These are phyloP conservation scores for Aquilaria malaccensis DNA, from an alignment of 345 rosid species.

Conservation along the genomic window DNA sequence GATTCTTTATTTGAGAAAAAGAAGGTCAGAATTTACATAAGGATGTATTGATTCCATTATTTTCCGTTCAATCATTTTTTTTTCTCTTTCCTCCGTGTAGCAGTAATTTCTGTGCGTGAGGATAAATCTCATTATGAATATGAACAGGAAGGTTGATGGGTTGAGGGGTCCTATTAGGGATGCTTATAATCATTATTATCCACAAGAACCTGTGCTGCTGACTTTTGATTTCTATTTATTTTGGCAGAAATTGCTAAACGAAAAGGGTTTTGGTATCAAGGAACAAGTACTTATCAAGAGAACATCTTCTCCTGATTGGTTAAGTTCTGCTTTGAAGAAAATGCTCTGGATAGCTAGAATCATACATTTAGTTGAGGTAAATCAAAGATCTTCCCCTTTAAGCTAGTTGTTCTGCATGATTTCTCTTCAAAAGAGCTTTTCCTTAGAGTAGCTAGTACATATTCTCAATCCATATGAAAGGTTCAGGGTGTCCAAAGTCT, in stretches of 20 bases:
- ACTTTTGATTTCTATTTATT: not conserved
- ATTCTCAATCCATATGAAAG: not conserved
- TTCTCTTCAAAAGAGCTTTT: not conserved
- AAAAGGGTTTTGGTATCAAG: conserved; percentile 43
- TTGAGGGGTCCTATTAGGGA: not conserved
- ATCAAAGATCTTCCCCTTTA: conserved; percentile 1
- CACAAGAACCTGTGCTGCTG: not conserved
- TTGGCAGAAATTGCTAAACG: conserved; percentile 48
- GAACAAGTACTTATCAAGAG: conserved; percentile 31
- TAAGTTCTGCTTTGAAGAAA: conserved; percentile 27
- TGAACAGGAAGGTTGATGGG: not conserved
- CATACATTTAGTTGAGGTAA: conserved; percentile 64
- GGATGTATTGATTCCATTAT: not conserved
- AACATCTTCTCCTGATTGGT: conserved; percentile 28
- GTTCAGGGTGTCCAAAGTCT: not conserved
- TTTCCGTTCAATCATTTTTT: not conserved
- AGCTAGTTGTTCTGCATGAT: not conserved
- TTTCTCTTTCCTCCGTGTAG: not conserved
- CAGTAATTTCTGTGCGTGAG: not conserved
- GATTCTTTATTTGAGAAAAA: conserved; percentile 55
- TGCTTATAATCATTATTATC: not conserved
- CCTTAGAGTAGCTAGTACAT: not conserved
- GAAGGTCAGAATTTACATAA: conserved; percentile 36
- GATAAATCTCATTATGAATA: not conserved
- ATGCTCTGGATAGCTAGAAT: conserved; percentile 63